Percentiles rank a stretch among this genome's conserved stretches.
Evolutionary conservation across 208 protist genomes (phyloP).

Genomic region (Vickermania ingenoplastis): DNA sequence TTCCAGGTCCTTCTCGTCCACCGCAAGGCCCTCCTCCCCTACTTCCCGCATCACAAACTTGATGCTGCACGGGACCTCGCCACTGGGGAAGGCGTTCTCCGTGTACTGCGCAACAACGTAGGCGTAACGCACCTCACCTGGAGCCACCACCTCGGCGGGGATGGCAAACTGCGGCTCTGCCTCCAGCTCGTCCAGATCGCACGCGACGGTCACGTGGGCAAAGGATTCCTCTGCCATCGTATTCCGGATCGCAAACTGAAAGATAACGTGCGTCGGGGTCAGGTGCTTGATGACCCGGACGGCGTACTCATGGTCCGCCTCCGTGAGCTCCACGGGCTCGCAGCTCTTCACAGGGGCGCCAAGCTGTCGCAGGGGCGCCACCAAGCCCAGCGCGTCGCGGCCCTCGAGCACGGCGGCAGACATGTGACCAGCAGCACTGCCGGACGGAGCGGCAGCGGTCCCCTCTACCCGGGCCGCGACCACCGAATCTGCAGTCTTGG

Average conservation of each 20-base stretch:
- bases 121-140: constrained; percentile 44
- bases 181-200: constrained; percentile 63
- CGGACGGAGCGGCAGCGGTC: not conserved
- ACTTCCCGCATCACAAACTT: constrained; percentile 62
- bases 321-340: constrained; percentile 82
- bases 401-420: constrained; percentile 43
- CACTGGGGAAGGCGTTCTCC: constrained; percentile 54
- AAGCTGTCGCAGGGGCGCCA: constrained; percentile 58
- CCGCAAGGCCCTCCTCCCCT: constrained; percentile 16
- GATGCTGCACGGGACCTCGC: constrained; percentile 47
- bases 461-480: not conserved
- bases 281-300: constrained; percentile 94
- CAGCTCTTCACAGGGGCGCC: constrained; percentile 53
- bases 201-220: constrained; percentile 71
- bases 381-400: constrained; percentile 47
- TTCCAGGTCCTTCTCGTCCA: constrained; percentile 27
- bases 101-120: constrained; percentile 71
- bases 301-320: constrained; percentile 96
- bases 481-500: not conserved
- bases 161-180: constrained; percentile 79
- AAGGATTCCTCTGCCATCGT: constrained; percentile 89
- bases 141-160: constrained; percentile 40
- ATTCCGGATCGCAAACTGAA: constrained; percentile 94
- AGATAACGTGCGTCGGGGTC: constrained; percentile 86
- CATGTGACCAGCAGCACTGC: not conserved